phyloP scores from a whole-genome alignment of 2,329 filamentous ascomycete genomes.

The Diaporthe citriasiana region DNA sequence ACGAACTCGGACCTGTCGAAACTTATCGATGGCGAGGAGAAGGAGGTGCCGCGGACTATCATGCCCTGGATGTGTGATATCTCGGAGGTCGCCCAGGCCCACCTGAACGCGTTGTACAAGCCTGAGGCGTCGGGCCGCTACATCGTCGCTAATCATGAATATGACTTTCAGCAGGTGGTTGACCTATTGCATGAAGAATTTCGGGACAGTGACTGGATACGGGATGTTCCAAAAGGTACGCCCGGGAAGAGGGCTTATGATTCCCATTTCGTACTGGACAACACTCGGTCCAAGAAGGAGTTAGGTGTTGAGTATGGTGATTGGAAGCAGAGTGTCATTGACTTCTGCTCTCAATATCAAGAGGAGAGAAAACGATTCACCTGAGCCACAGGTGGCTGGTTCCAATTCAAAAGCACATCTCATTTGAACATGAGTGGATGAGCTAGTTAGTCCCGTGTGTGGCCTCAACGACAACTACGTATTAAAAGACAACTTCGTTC shows the following conservation, averaged over 20 bases:
- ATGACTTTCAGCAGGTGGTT: conserved; percentile 8
- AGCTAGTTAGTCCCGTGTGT: too few species aligned
- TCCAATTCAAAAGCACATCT: too few species aligned
- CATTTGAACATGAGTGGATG: too few species aligned
- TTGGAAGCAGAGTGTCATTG: conserved; percentile 8
- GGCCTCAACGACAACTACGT: too few species aligned
- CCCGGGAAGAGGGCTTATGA: not conserved
- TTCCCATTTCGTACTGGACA: not conserved
- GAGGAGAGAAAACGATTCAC: not conserved
- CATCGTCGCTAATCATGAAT: not conserved
- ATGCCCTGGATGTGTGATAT: conserved; percentile 14
- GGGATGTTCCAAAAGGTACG: not conserved
- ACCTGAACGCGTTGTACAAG: not conserved
- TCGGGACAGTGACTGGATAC: conserved; percentile 1
- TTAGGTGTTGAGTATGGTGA: conserved; percentile 4
- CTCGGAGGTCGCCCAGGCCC: not conserved
- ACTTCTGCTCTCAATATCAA: not conserved
- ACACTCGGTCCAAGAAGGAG: not conserved
- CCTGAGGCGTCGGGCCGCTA: conserved; percentile 1
- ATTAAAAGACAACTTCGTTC: too few species aligned
- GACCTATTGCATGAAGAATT: not conserved
- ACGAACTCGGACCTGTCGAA: conserved; percentile 10
- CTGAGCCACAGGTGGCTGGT: too few species aligned
- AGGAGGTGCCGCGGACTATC: not conserved
- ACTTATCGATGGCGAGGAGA: not conserved